These are phyloP conservation scores for Epichloe sylvatica DNA, from an alignment of 2,329 filamentous ascomycete genomes.

Conservation along the genomic window DNA sequence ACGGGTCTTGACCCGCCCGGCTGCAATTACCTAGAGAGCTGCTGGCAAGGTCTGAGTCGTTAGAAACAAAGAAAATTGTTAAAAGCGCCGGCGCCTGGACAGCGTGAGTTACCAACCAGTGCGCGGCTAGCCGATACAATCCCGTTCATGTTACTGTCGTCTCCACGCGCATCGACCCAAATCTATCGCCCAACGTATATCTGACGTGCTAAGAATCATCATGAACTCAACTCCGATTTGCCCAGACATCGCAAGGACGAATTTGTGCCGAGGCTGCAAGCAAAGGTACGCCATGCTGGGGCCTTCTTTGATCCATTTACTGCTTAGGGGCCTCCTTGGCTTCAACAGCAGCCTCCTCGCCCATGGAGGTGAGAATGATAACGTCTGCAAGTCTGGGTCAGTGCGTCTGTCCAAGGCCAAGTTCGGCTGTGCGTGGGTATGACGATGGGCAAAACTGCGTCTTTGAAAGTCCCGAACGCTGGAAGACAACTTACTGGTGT, in stretches of 20 bases:
- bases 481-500: slow-evolving; percentile 61
- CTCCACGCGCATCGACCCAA: slow-evolving; percentile 27
- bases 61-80: slow-evolving; percentile 24
- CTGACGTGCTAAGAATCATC: slow-evolving; percentile 22
- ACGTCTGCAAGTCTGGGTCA: slow-evolving; percentile 46
- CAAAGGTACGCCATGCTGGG: slow-evolving; percentile 13
- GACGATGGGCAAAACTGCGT: background rate
- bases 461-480: background rate
- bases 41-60: slow-evolving; percentile 19
- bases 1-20: slow-evolving; percentile 15
- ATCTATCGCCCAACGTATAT: slow-evolving; percentile 23
- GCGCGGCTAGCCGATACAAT: slow-evolving; percentile 29
- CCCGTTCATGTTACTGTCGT: slow-evolving; percentile 29
- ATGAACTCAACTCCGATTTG: slow-evolving; percentile 14
- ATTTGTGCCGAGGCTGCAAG: slow-evolving; percentile 13
- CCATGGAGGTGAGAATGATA: slow-evolving; percentile 89
- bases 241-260: slow-evolving; percentile 12
- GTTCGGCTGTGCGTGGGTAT: background rate
- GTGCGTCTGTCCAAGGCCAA: background rate
- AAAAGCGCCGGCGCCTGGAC: slow-evolving; percentile 8
- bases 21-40: slow-evolving; percentile 20
- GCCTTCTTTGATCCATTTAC: slow-evolving; percentile 11
- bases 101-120: slow-evolving; percentile 17
- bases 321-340: slow-evolving; percentile 71
- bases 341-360: slow-evolving; percentile 83